Base-by-base conservation (phyloP, 2,329 filamentous ascomycete genomes). In the Hymenoscyphus infarciens region DNA sequence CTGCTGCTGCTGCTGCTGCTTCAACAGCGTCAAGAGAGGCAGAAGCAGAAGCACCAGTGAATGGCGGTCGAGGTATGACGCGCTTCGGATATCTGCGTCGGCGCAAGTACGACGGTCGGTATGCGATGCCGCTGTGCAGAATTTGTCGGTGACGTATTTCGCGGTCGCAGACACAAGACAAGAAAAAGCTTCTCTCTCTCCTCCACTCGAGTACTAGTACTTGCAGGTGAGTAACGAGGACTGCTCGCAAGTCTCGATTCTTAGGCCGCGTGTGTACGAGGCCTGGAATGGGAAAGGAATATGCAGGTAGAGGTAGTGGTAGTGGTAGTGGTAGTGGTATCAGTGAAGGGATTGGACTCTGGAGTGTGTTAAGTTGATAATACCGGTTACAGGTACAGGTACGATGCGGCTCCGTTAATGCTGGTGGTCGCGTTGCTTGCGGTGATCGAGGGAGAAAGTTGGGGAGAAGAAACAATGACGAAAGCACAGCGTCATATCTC, bases 131-230 rank as follows among this genome's bases (percentile, higher is more conserved):
- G 39, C 15, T 11, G 10, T 22, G 2, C n/a, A 49, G 42, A 45
- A 49, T 49, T 49, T 22, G 42, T 49, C 42, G 42, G 42, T 49
- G 42, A 49, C 42, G 42, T 49, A 49, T 49, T 49, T 49, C 42
- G 10, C 33, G 19, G n/a, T 49, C 42, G 42, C 42, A 49, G 42
- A 19, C 42, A 22, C 39, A 19, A 45, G 42, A 22, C 42, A 49
- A 22, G 39, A 49, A 49, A 49, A 49, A 22, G 42, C 42, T 49
- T 49, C 42, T 49, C 13, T 7, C 25, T 19, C 1, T 22, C 19
- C 11, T 42, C 7, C 8, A 42, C 39, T 19, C 16, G 39, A 42
- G 29, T 31, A 31, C n/a, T n/a, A n/a, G n/a, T n/a, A n/a, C n/a
- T n/a, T n/a, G n/a, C n/a, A n/a, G n/a, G n/a, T n/a, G n/a, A n/a